Conservation (phyloP, 208 protist species). For the Wallacemonas sp. region DNA sequence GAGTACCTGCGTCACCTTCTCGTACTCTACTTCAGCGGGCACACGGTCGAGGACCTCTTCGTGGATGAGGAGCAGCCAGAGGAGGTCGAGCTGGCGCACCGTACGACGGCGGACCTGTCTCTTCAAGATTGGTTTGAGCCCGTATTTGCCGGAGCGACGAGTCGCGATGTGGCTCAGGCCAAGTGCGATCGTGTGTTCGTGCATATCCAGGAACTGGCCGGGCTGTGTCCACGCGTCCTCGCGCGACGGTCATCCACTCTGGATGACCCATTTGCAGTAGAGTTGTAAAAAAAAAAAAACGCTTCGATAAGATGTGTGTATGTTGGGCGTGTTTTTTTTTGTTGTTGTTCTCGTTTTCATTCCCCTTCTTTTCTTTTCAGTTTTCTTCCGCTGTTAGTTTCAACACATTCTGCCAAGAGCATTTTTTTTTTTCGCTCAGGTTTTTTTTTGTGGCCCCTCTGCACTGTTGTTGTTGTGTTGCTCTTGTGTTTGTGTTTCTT, state of each 20-base stretch:
- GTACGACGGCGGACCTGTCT: conserved; percentile 19
- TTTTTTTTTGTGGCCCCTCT: not conserved
- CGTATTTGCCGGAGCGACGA: not conserved
- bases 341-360: not conserved
- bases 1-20: conserved; percentile 52
- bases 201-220: conserved; percentile 35
- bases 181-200: conserved; percentile 34
- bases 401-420: too few species aligned
- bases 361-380: conserved; percentile 5
- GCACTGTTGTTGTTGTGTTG: not conserved
- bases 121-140: conserved; percentile 27
- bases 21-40: conserved; percentile 31
- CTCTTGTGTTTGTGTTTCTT: not conserved
- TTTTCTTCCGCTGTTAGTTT: too few species aligned
- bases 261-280: conserved; percentile 3
- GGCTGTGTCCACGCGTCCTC: conserved; percentile 45
- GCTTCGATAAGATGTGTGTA: not conserved
- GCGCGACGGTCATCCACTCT: conserved; percentile 16
- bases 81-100: conserved; percentile 23
- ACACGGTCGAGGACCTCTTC: conserved; percentile 21
- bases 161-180: conserved; percentile 2
- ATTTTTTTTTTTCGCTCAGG: not conserved
- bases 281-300: not conserved
- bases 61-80: conserved; percentile 25
- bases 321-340: not conserved